A percentile compares a stretch with the other conserved stretches of the same genome.
These are phyloP conservation scores for Erythrophleum ivorense DNA, from an alignment of 331 rosid species.

Conservation along the genomic window DNA sequence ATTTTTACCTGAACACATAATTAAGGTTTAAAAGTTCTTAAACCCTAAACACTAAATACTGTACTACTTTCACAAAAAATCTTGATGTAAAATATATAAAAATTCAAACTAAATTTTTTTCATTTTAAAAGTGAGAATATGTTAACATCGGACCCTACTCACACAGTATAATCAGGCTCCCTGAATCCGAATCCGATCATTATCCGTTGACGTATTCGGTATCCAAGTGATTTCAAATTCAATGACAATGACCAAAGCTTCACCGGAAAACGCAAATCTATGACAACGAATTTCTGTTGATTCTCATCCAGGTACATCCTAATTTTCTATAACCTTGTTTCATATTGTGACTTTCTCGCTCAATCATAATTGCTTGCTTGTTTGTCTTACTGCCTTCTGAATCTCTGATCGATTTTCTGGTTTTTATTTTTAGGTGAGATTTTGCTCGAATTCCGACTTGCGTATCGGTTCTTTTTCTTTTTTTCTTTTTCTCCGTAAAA, in stretches of 20 bases:
- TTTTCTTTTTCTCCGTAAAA: background rate
- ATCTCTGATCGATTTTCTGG: background rate
- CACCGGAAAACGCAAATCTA: background rate
- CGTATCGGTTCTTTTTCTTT: constrained; percentile 21
- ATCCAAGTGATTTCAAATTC: background rate
- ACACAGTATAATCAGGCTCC: background rate
- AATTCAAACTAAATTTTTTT: too few species aligned
- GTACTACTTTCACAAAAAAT: too few species aligned
- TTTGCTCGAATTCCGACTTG: constrained; percentile 41
- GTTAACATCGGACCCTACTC: too few species aligned
- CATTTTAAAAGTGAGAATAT: too few species aligned
- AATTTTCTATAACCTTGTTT: background rate
- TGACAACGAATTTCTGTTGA: background rate
- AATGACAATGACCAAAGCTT: background rate
- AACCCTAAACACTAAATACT: too few species aligned
- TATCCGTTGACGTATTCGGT: background rate
- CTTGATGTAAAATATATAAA: too few species aligned
- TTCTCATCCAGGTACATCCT: constrained; percentile 6
- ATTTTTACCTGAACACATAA: too few species aligned
- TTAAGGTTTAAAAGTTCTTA: too few species aligned
- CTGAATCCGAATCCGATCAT: background rate
- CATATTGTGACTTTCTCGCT: background rate
- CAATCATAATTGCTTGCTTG: constrained; percentile 13
- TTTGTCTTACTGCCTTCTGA: background rate
- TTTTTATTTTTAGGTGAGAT: constrained; percentile 27